A percentile compares a stretch with the other conserved stretches of the same genome.
phyloP scores from a whole-genome alignment of 805 yeast genomes.

The Saturnispora mendoncae region DNA sequence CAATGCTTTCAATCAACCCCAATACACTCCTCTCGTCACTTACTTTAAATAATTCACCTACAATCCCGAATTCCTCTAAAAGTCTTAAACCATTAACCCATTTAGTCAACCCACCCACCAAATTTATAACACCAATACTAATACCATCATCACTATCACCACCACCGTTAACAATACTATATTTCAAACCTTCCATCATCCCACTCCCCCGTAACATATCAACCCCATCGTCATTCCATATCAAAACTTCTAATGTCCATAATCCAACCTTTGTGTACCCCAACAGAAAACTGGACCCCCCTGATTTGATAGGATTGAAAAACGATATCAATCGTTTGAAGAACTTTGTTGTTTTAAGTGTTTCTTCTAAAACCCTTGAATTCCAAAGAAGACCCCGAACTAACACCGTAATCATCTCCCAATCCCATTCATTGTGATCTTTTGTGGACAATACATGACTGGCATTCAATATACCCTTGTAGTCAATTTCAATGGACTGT shows the following conservation, averaged over 20 bases:
- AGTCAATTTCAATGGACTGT: constrained; percentile 48
- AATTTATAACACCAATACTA: not conserved
- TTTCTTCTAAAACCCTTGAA: constrained; percentile 67
- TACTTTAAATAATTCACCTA: constrained; percentile 70
- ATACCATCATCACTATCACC: not conserved
- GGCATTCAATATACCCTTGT: constrained; percentile 55
- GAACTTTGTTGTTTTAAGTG: constrained; percentile 71
- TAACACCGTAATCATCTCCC: constrained; percentile 65
- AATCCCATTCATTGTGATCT: constrained; percentile 78
- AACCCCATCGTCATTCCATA: constrained; percentile 34
- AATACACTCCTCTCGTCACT: constrained; percentile 28
- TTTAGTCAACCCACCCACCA: constrained; percentile 59
- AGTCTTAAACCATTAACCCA: constrained; percentile 55
- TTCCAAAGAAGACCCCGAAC: constrained; percentile 76
- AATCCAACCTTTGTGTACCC: constrained; percentile 42
- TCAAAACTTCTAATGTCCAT: constrained; percentile 56
- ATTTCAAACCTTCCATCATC: constrained; percentile 56
- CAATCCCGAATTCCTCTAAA: constrained; percentile 75
- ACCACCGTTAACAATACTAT: too few species aligned
- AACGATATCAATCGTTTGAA: constrained; percentile 78
- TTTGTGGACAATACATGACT: constrained; percentile 72
- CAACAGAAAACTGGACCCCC: constrained; percentile 34
- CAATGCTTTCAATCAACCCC: not conserved
- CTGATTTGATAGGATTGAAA: constrained; percentile 81
- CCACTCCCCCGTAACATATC: constrained; percentile 51